These are phyloP conservation scores for Thalassiosira profunda DNA, from an alignment of 108 stramenopile genomes.

Conservation along the genomic window DNA sequence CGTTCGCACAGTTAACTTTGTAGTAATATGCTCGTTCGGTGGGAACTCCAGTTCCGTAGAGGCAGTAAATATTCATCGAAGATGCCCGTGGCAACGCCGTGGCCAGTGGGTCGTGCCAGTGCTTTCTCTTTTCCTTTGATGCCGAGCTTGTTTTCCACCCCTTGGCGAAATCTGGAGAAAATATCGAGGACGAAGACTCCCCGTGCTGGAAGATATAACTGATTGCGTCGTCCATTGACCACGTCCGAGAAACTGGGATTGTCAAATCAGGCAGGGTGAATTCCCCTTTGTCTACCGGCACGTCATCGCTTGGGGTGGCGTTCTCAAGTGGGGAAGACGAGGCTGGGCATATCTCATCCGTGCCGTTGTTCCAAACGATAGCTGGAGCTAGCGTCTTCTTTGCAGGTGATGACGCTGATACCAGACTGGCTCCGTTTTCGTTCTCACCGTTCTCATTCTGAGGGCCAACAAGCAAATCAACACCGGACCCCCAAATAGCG, in stretches of 20 bases:
- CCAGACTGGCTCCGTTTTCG: background rate
- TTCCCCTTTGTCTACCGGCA: background rate
- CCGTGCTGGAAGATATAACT: conserved; percentile 66
- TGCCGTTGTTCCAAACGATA: conserved; percentile 36
- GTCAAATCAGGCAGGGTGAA: conserved; percentile 1
- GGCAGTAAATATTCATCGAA: conserved; percentile 83
- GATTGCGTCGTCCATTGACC: conserved; percentile 36
- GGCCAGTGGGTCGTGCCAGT: conserved; percentile 79
- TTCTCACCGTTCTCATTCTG: conserved; percentile 4
- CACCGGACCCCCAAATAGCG: conserved; percentile 76
- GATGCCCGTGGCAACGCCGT: conserved; percentile 87
- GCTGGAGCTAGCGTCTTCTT: conserved; percentile 6
- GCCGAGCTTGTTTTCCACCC: conserved; percentile 36
- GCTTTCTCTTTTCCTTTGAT: conserved; percentile 22
- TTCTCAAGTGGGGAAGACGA: conserved; percentile 1
- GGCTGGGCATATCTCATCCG: conserved; percentile 19
- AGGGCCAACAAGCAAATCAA: conserved; percentile 47
- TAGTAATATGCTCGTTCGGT: conserved; percentile 89
- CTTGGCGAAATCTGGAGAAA: conserved; percentile 37
- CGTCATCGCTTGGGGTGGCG: background rate
- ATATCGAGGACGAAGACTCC: conserved; percentile 33
- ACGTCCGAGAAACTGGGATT: conserved; percentile 21
- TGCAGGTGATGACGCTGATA: background rate
- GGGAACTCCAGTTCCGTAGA: conserved; percentile 85
- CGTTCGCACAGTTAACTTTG: too few relatives aligned